Evolutionary conservation across 108 stramenopile species (phyloP).

Genomic region (Seminavis robusta): DNA sequence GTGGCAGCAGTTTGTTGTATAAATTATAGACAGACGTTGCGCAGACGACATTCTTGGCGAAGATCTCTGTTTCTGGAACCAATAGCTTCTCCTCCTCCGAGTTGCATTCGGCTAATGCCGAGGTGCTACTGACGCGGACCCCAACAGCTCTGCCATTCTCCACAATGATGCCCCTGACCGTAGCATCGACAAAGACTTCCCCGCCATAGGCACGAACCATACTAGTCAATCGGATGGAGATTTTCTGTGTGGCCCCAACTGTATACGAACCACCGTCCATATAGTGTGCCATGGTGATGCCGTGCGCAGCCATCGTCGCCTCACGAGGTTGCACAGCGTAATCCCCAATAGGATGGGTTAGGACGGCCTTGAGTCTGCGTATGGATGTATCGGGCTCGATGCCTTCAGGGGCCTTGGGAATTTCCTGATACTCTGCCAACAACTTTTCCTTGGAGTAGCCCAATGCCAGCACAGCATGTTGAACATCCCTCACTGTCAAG

Average conservation of each 20-base stretch:
- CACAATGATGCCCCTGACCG: slow-evolving; percentile 41
- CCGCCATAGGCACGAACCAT: slow-evolving; percentile 43
- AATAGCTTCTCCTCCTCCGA: slow-evolving; percentile 15
- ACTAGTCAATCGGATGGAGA: slow-evolving; percentile 38
- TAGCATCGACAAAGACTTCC: slow-evolving; percentile 49
- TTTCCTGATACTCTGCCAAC: slow-evolving; percentile 27
- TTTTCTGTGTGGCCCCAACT: slow-evolving; percentile 47
- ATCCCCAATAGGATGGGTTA: slow-evolving; percentile 64
- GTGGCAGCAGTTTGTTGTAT: slow-evolving; percentile 44
- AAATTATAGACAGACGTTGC: slow-evolving; percentile 52
- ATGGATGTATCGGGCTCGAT: slow-evolving; percentile 47
- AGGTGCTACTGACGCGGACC: slow-evolving; percentile 42
- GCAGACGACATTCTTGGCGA: slow-evolving; percentile 46
- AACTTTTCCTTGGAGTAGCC: slow-evolving; percentile 34
- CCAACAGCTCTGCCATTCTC: slow-evolving; percentile 49
- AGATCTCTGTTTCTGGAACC: slow-evolving; percentile 29
- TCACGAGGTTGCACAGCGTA: slow-evolving; percentile 48
- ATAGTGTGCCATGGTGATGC: slow-evolving; percentile 56
- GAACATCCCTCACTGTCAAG: slow-evolving; percentile 51
- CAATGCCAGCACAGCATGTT: slow-evolving; percentile 46
- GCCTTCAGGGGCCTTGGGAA: slow-evolving; percentile 34
- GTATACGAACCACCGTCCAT: slow-evolving; percentile 46
- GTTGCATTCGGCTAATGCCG: slow-evolving; percentile 42
- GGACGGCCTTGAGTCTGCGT: slow-evolving; percentile 49
- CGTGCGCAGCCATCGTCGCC: slow-evolving; percentile 57